phyloP scores from a whole-genome alignment of 176 grass and related monocot genomes.

The Oryza coarctata region DNA sequence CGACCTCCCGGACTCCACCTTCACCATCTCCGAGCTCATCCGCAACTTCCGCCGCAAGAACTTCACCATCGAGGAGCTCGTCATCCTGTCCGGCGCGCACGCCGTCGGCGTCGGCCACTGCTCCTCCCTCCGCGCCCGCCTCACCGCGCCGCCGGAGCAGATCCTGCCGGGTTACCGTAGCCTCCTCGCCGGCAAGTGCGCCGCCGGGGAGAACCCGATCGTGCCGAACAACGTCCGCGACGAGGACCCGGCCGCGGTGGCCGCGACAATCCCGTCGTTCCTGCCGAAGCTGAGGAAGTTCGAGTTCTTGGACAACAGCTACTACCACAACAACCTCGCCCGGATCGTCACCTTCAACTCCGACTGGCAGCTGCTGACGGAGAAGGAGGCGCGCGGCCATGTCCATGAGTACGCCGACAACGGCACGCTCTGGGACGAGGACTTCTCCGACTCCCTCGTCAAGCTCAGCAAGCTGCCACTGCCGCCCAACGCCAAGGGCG shows the following conservation, averaged over 20 bases:
- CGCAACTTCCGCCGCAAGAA: conserved; percentile 55
- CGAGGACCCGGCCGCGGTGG: conserved; percentile 21
- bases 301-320: conserved; percentile 46
- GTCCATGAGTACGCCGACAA: conserved; percentile 54
- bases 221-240: conserved; percentile 30
- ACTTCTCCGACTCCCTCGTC: conserved; percentile 55
- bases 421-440: conserved; percentile 40
- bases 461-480: conserved; percentile 65
- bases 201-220: not conserved
- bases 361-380: conserved; percentile 53
- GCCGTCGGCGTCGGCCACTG: conserved; percentile 67
- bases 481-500: conserved; percentile 33
- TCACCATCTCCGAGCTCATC: conserved; percentile 50
- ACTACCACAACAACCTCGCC: conserved; percentile 47
- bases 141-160: conserved; percentile 26
- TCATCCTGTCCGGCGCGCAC: conserved; percentile 71
- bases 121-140: conserved; percentile 41
- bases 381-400: conserved; percentile 37
- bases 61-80: conserved; percentile 65
- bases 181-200: conserved; percentile 32
- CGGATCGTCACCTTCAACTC: conserved; percentile 58
- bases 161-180: conserved; percentile 34
- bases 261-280: conserved; percentile 26
- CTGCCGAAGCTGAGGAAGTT: conserved; percentile 29
- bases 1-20: conserved; percentile 58